Percentiles rank a stretch among this genome's conserved stretches.
Conservation (phyloP, 2,329 filamentous ascomycete genomes). For the Epichloe typhina region DNA sequence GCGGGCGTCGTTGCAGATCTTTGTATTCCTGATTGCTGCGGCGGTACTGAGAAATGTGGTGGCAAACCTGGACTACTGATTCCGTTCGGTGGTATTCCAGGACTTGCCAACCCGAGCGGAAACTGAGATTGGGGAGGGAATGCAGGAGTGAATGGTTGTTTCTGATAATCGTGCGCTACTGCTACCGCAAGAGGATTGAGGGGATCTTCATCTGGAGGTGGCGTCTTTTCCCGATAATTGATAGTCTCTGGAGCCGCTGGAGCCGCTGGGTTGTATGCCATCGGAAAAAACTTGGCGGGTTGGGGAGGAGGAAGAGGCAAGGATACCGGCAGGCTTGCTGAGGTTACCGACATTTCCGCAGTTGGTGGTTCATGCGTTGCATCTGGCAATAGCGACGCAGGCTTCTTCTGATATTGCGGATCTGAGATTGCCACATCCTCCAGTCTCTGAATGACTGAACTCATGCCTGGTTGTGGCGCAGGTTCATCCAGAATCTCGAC, state of each 20-base stretch:
- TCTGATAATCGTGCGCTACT: slow-evolving; percentile 42
- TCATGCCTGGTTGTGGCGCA: slow-evolving; percentile 39
- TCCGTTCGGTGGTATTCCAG: slow-evolving; percentile 17
- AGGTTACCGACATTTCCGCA: neutral
- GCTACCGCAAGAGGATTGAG: slow-evolving; percentile 45
- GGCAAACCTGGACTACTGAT: slow-evolving; percentile 13
- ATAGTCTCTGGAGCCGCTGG: slow-evolving; percentile 62
- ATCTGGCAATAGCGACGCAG: slow-evolving; percentile 9
- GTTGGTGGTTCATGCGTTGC: slow-evolving; percentile 9
- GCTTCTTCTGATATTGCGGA: slow-evolving; percentile 28
- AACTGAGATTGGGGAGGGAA: slow-evolving; percentile 31
- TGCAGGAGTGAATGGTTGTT: slow-evolving; percentile 38
- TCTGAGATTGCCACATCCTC: slow-evolving; percentile 58
- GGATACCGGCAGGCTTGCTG: slow-evolving; percentile 10
- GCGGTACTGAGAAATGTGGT: slow-evolving; percentile 25
- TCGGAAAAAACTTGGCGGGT: slow-evolving; percentile 42
- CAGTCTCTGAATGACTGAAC: slow-evolving; percentile 58
- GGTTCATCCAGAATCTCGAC: slow-evolving; percentile 55
- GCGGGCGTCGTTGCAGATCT: slow-evolving; percentile 38
- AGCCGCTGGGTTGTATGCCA: slow-evolving; percentile 69
- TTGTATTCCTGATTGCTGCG: slow-evolving; percentile 31
- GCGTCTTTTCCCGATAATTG: slow-evolving; percentile 65
- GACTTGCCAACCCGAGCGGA: slow-evolving; percentile 29
- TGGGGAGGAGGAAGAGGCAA: slow-evolving; percentile 9
- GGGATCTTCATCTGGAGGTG: slow-evolving; percentile 56